Evolutionary conservation across 2,329 filamentous ascomycete genomes (phyloP).

Genomic region (Paraphoma chrysanthemicola): DNA sequence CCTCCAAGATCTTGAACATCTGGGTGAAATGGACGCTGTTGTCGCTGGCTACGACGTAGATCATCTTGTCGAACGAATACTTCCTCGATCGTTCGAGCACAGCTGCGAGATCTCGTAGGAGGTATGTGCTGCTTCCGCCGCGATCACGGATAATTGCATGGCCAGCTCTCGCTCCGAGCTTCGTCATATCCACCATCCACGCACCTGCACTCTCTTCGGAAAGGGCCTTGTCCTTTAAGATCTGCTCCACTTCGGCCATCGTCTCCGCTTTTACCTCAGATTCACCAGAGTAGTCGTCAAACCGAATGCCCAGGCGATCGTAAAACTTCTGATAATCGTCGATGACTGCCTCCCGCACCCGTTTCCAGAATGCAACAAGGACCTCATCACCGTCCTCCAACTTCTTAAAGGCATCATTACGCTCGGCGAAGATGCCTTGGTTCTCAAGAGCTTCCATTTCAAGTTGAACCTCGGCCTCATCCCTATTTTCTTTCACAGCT

Average conservation of each 20-base stretch:
- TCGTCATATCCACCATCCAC: constrained; percentile 74
- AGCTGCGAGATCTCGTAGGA: constrained; percentile 80
- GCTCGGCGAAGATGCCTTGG: constrained; percentile 39
- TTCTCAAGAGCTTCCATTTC: constrained; percentile 30
- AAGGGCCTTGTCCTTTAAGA: constrained; percentile 69
- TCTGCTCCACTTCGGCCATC: constrained; percentile 69
- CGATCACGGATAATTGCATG: constrained; percentile 75
- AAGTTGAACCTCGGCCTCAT: constrained; percentile 39
- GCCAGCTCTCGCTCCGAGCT: constrained; percentile 73
- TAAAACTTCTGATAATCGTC: constrained; percentile 72
- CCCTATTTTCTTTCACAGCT: constrained; percentile 60
- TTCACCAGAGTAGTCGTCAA: constrained; percentile 76
- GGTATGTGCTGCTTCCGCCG: constrained; percentile 77
- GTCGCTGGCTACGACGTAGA: constrained; percentile 76
- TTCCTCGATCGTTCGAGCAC: constrained; percentile 70
- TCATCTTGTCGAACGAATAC: constrained; percentile 76
- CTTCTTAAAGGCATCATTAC: constrained; percentile 67
- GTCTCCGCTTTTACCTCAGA: constrained; percentile 72
- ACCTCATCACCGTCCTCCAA: constrained; percentile 72
- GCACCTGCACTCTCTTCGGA: constrained; percentile 75
- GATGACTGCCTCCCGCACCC: constrained; percentile 72
- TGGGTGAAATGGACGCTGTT: constrained; percentile 77
- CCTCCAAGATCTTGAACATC: constrained; percentile 77
- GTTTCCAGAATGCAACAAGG: constrained; percentile 68
- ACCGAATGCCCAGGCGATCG: constrained; percentile 72